phyloP scores from a whole-genome alignment of 169 alveolate genomes.

The Plasmodium knowlesi region DNA sequence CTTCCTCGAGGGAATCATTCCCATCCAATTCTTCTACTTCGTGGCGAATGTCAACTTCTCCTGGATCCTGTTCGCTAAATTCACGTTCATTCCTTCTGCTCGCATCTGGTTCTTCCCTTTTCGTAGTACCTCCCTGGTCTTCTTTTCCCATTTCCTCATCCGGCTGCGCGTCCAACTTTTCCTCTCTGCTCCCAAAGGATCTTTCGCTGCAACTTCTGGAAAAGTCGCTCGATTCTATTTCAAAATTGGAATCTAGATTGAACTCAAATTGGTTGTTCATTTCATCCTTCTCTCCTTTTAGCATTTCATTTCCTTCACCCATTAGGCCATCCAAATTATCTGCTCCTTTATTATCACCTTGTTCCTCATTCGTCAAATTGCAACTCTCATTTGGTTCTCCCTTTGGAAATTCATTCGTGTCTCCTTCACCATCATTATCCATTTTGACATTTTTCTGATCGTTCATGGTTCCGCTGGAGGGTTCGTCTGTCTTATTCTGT shows the following conservation, averaged over 20 bases:
- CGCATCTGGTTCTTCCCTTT: neutral
- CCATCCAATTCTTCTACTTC: slow-evolving; percentile 7
- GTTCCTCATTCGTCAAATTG: neutral
- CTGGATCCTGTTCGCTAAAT: neutral
- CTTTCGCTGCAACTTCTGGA: slow-evolving; percentile 44
- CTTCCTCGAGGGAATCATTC: neutral
- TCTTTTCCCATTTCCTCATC: slow-evolving; percentile 27
- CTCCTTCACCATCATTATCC: neutral
- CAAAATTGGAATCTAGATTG: slow-evolving; percentile 41
- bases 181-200: slow-evolving; percentile 18
- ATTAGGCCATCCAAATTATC: neutral
- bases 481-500: neutral
- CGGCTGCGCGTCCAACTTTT: neutral
- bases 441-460: neutral
- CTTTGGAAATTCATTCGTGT: neutral
- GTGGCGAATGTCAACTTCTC: neutral
- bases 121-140: neutral
- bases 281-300: neutral
- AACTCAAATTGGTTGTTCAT: neutral
- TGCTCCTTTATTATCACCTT: neutral
- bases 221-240: slow-evolving; percentile 73
- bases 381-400: neutral
- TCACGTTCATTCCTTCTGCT: neutral
- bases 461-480: neutral
- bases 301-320: neutral